Conservation (phyloP, 192 early-diverging fungal species). For the Chytriomyces sp. region DNA sequence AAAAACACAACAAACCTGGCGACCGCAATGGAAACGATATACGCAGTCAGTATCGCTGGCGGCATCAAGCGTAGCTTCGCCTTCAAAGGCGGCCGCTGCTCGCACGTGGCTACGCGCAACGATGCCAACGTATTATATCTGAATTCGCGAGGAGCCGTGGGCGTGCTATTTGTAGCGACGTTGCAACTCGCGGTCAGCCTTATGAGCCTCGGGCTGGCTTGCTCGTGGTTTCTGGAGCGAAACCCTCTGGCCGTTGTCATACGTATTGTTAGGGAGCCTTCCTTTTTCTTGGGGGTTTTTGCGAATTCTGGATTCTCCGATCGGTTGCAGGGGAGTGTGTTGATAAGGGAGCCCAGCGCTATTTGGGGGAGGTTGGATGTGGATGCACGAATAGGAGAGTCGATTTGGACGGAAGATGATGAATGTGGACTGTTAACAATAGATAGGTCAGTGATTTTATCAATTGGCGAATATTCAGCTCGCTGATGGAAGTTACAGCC, state of each 20-base stretch:
- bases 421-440: neutral
- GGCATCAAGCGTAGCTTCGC: constrained; percentile 8
- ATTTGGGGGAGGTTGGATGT: constrained; percentile 1
- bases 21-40: neutral
- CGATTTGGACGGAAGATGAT: neutral
- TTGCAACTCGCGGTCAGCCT: constrained; percentile 4
- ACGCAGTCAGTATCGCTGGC: neutral
- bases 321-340: neutral
- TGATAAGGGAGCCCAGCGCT: neutral
- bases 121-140: neutral
- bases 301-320: neutral
- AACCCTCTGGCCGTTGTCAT: constrained; percentile 1
- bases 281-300: constrained; percentile 2
- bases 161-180: neutral
- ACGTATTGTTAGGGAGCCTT: neutral
- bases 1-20: too few relatives aligned
- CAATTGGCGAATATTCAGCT: neutral
- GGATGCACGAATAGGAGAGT: neutral
- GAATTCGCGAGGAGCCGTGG: neutral
- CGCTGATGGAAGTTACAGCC: neutral
- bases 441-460: neutral
- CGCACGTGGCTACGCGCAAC: neutral
- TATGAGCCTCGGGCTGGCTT: neutral
- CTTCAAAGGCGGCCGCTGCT: neutral
- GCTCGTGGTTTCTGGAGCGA: neutral